Evolutionary conservation across 352 stramenopile species (phyloP).

Genomic region (Globisporangium emineosum): DNA sequence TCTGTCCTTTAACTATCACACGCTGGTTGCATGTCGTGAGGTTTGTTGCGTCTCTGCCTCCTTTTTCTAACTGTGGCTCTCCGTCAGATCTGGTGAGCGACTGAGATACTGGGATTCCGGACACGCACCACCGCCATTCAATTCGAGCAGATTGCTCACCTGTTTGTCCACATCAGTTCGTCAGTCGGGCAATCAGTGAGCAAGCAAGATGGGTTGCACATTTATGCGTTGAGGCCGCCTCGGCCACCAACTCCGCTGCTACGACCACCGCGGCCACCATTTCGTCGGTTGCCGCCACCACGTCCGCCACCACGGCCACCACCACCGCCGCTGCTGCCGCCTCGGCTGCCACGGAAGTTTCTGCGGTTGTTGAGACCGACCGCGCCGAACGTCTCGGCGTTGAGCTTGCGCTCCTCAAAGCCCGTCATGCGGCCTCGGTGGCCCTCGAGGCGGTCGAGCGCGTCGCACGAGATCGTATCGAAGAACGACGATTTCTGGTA

Average conservation of each 20-base stretch:
- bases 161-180: background rate
- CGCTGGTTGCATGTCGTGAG: background rate
- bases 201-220: background rate
- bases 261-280: slow-evolving; percentile 20
- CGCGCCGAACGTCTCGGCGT: slow-evolving; percentile 87
- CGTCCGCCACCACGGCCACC: slow-evolving; percentile 32
- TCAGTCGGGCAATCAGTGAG: background rate
- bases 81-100: background rate
- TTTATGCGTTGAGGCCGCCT: slow-evolving; percentile 4
- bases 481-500: slow-evolving; percentile 91
- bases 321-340: slow-evolving; percentile 35
- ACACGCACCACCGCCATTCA: background rate
- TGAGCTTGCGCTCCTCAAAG: slow-evolving; percentile 81
- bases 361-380: slow-evolving; percentile 85
- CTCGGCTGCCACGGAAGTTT: slow-evolving; percentile 59
- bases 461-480: slow-evolving; percentile 88
- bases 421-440: slow-evolving; percentile 62
- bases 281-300: slow-evolving; percentile 16
- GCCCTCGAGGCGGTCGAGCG: slow-evolving; percentile 76
- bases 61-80: background rate
- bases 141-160: too few relatives aligned
- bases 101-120: background rate
- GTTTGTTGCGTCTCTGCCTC: background rate
- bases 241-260: slow-evolving; percentile 29
- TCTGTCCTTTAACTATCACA: background rate